A percentile compares a stretch with the other conserved stretches of the same genome.
These are phyloP conservation scores for Hibiscus trionum DNA, from an alignment of 345 rosid species.

Conservation along the genomic window DNA sequence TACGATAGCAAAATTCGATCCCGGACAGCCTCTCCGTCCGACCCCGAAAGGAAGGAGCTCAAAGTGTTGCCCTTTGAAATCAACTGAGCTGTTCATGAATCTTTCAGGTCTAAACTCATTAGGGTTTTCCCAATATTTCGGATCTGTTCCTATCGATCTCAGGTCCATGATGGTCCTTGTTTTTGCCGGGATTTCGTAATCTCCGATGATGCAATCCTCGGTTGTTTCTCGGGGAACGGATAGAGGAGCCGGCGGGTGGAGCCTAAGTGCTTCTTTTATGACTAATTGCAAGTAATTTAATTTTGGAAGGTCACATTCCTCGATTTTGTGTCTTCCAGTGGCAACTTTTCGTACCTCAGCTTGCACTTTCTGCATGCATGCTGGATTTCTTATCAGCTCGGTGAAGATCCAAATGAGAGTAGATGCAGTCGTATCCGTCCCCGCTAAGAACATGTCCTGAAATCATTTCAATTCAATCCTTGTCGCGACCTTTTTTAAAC, in stretches of 20 bases:
- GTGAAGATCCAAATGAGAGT: conserved; percentile 33
- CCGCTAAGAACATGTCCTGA: conserved; percentile 39
- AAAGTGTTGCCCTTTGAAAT: conserved; percentile 43
- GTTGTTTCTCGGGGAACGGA: conserved; percentile 34
- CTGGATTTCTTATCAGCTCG: conserved; percentile 28
- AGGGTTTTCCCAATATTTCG: conserved; percentile 30
- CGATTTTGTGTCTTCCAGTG: conserved; percentile 16
- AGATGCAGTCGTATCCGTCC: conserved; percentile 29
- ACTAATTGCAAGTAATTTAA: conserved; percentile 24
- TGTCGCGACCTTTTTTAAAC: too few relatives aligned
- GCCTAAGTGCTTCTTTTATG: conserved; percentile 28
- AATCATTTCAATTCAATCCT: too few relatives aligned
- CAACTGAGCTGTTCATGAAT: conserved; percentile 29
- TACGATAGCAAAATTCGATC: conserved; percentile 28
- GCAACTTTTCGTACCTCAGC: conserved; percentile 24
- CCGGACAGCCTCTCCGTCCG: conserved; percentile 64
- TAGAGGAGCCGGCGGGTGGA: conserved; percentile 34
- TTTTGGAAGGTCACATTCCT: conserved; percentile 26
- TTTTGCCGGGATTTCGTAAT: conserved; percentile 29
- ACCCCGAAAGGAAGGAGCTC: conserved; percentile 52
- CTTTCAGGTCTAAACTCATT: conserved; percentile 37
- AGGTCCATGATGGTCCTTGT: conserved; percentile 30
- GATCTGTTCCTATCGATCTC: conserved; percentile 22
- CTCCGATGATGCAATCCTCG: conserved; percentile 18
- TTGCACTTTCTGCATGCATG: conserved; percentile 23